These are phyloP conservation scores for Eleusine coracana DNA, from an alignment of 176 grass and related monocot species.

Conservation along the genomic window DNA sequence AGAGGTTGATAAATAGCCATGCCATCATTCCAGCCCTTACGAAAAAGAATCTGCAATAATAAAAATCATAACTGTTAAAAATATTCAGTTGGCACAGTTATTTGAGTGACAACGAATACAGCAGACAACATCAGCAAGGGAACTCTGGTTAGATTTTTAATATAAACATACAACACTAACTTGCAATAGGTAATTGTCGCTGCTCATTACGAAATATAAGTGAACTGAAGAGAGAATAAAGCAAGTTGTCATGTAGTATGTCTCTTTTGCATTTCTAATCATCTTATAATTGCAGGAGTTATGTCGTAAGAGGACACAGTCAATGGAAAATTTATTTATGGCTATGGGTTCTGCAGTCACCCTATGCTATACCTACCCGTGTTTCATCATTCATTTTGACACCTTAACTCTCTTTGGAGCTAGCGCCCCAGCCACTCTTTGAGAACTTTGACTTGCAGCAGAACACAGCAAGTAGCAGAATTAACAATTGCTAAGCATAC, in stretches of 20 bases:
- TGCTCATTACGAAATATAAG: background rate
- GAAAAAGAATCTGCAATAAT: slow-evolving; percentile 83
- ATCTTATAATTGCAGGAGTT: background rate
- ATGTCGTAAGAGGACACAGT: background rate
- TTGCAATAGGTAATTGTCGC: background rate
- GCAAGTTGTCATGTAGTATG: background rate
- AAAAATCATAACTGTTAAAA: slow-evolving; percentile 23
- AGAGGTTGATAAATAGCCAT: slow-evolving; percentile 98
- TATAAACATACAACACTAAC: slow-evolving; percentile 12
- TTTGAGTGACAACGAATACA: slow-evolving; percentile 8
- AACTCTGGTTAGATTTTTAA: background rate
- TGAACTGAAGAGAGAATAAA: background rate
- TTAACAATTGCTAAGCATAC: slow-evolving; percentile 15
- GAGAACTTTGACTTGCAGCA: slow-evolving; percentile 9
- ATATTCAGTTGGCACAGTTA: background rate
- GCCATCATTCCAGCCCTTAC: slow-evolving; percentile 99
- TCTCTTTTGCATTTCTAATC: background rate
- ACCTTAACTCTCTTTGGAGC: background rate
- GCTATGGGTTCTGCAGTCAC: background rate
- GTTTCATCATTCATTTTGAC: background rate
- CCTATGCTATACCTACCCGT: background rate
- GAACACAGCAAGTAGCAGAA: slow-evolving; percentile 12
- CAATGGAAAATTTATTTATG: background rate
- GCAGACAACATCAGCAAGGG: background rate
- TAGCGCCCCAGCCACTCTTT: background rate